Percentiles rank a stretch among this genome's conserved stretches.
Evolutionary conservation across 2,329 filamentous ascomycete genomes (phyloP).

Genomic region (Epichloe typhina): DNA sequence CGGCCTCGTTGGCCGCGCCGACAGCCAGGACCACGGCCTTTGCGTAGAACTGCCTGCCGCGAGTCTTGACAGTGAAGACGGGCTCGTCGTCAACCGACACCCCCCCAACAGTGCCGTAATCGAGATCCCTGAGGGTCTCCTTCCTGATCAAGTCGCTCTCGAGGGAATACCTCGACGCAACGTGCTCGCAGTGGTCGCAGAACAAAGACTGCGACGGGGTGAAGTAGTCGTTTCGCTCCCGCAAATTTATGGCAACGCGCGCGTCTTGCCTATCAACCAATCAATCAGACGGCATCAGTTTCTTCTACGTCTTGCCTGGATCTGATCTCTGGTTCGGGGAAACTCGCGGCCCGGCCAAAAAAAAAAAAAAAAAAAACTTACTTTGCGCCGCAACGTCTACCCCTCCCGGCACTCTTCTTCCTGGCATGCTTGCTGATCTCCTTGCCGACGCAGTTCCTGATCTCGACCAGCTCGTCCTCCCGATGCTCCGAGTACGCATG

Average conservation of each 20-base stretch:
- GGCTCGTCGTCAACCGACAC: slow-evolving; percentile 33
- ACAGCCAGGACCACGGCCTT: slow-evolving; percentile 56
- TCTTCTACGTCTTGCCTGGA: background rate
- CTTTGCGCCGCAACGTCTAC: slow-evolving; percentile 27
- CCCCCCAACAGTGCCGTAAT: slow-evolving; percentile 37
- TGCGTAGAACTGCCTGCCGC: slow-evolving; percentile 40
- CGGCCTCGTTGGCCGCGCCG: slow-evolving; percentile 51
- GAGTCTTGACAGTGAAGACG: slow-evolving; percentile 52
- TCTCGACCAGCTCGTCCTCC: slow-evolving; percentile 54
- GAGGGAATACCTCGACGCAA: slow-evolving; percentile 40
- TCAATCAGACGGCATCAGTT: slow-evolving; percentile 2
- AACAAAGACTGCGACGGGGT: slow-evolving; percentile 51
- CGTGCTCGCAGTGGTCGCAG: slow-evolving; percentile 44
- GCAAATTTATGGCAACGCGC: slow-evolving; percentile 45
- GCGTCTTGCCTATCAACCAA: slow-evolving; percentile 24
- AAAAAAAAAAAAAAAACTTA: slow-evolving; percentile 13
- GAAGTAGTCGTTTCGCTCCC: slow-evolving; percentile 58
- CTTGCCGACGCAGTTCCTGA: slow-evolving; percentile 62
- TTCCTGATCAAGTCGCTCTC: slow-evolving; percentile 41
- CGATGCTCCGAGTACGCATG: slow-evolving; percentile 49
- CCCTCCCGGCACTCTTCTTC: slow-evolving; percentile 38
- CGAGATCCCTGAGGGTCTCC: slow-evolving; percentile 46
- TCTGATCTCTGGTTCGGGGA: background rate
- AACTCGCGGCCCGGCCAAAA: background rate
- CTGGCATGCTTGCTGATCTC: slow-evolving; percentile 69